Evolutionary conservation across 805 yeast genomes (phyloP).

Genomic region (Sungouiella thailandica): DNA sequence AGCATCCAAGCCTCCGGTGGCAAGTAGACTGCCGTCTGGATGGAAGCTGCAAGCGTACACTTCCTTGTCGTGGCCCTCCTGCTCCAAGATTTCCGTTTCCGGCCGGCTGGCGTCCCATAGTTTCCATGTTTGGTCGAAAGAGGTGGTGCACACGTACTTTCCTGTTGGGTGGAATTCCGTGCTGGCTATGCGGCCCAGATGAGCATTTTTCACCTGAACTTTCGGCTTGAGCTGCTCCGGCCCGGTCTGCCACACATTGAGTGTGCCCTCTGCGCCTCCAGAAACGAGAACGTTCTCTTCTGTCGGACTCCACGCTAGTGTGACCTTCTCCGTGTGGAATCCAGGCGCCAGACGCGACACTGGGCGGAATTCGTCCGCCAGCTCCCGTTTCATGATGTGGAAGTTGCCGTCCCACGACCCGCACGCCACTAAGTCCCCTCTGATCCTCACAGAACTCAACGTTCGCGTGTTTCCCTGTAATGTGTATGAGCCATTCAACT

Average conservation of each 20-base stretch:
- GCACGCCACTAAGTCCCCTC: constrained; percentile 43
- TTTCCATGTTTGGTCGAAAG: constrained; percentile 84
- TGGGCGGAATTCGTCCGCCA: constrained; percentile 22
- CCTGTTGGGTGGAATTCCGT: constrained; percentile 65
- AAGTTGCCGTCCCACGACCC: constrained; percentile 86
- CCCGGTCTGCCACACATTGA: constrained; percentile 25
- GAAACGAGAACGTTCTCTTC: constrained; percentile 18
- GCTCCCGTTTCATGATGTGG: constrained; percentile 33
- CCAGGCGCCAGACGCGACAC: constrained; percentile 27
- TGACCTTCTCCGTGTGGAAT: constrained; percentile 58
- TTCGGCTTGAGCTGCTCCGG: constrained; percentile 11
- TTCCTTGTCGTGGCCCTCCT: constrained; percentile 83
- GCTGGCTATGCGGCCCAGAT: constrained; percentile 51
- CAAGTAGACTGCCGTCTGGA: constrained; percentile 70
- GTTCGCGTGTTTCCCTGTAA: constrained; percentile 58
- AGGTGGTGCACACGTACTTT: constrained; percentile 57
- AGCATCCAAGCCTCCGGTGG: constrained; percentile 77
- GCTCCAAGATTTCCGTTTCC: constrained; percentile 46
- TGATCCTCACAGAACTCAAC: constrained; percentile 50
- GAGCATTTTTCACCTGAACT: constrained; percentile 22
- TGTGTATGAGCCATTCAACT: constrained; percentile 63
- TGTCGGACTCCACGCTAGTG: constrained; percentile 57
- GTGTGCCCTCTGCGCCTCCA: constrained; percentile 37
- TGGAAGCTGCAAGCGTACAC: constrained; percentile 61
- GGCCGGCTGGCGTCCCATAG: constrained; percentile 66